A percentile compares a stretch with the other conserved stretches of the same genome.
These are phyloP conservation scores for Strobilomyces confusus DNA, from an alignment of 768 basidiomycete genomes.

Conservation along the genomic window DNA sequence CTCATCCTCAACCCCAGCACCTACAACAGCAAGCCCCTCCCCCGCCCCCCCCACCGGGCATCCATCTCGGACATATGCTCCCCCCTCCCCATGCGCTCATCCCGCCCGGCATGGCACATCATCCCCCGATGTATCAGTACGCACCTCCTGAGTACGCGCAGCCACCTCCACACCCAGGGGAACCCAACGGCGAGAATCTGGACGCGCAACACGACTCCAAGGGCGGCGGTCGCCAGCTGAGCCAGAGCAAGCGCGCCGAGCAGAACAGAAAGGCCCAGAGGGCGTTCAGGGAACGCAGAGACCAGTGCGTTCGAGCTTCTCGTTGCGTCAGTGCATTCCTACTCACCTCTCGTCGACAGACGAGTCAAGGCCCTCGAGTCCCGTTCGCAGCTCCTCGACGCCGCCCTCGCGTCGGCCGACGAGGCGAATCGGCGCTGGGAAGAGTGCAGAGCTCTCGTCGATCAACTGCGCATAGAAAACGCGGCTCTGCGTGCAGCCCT, in stretches of 20 bases:
- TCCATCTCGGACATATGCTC: constrained; percentile 48
- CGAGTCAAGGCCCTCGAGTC: constrained; percentile 87
- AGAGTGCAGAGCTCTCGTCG: constrained; percentile 85
- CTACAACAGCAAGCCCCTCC: constrained; percentile 35
- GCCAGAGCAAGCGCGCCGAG: constrained; percentile 83
- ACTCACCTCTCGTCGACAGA: constrained; percentile 37
- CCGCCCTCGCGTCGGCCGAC: constrained; percentile 81
- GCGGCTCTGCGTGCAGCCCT: constrained; percentile 71
- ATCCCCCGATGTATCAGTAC: constrained; percentile 31
- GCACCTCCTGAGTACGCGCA: constrained; percentile 31
- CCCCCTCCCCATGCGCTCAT: constrained; percentile 54
- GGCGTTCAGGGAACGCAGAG: constrained; percentile 85
- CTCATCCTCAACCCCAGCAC: no score
- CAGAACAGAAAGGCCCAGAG: constrained; percentile 94
- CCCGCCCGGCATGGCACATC: constrained; percentile 33
- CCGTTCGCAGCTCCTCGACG: constrained; percentile 79
- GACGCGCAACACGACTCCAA: constrained; percentile 11
- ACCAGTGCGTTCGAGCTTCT: constrained; percentile 54
- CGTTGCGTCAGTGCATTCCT: background rate
- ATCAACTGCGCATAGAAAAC: constrained; percentile 82
- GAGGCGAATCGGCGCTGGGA: constrained; percentile 90
- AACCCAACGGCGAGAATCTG: constrained; percentile 20
- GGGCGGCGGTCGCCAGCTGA: constrained; percentile 52
- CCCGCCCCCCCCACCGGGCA: constrained; percentile 31
- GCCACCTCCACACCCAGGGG: constrained; percentile 26